Evolutionary conservation across 2,329 filamentous ascomycete genomes (phyloP).

Genomic region (Pseudogymnoascus verrucosus): DNA sequence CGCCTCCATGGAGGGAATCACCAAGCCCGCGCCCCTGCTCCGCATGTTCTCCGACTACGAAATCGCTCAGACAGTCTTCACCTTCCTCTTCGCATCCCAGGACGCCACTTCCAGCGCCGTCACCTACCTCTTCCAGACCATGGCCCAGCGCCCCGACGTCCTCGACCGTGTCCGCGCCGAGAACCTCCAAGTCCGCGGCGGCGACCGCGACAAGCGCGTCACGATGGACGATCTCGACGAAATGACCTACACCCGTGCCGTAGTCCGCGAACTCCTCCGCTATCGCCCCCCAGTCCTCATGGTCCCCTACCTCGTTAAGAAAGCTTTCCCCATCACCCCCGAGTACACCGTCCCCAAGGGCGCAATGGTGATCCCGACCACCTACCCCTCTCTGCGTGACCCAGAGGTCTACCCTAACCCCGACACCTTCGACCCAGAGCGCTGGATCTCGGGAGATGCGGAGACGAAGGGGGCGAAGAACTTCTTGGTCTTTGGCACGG

Average conservation of each 20-base stretch:
- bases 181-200: slow-evolving; percentile 69
- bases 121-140: slow-evolving; percentile 92
- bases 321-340: slow-evolving; percentile 82
- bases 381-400: slow-evolving; percentile 85
- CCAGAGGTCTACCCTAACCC: slow-evolving; percentile 87
- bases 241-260: slow-evolving; percentile 82
- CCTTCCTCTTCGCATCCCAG: slow-evolving; percentile 94
- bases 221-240: slow-evolving; percentile 82
- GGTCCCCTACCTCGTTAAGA: slow-evolving; percentile 93
- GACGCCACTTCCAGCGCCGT: slow-evolving; percentile 90
- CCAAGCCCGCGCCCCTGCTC: slow-evolving; percentile 76
- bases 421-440: slow-evolving; percentile 80
- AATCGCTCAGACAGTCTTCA: slow-evolving; percentile 89
- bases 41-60: slow-evolving; percentile 86
- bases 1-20: slow-evolving; percentile 54
- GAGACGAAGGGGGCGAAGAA: slow-evolving; percentile 79
- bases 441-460: slow-evolving; percentile 84
- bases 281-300: slow-evolving; percentile 95
- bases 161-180: slow-evolving; percentile 87
- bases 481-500: slow-evolving; percentile 91
- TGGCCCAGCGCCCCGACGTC: slow-evolving; percentile 88
- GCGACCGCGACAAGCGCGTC: slow-evolving; percentile 61
- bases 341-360: slow-evolving; percentile 90
- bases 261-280: slow-evolving; percentile 83
- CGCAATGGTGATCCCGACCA: slow-evolving; percentile 89